Percentiles rank a stretch among this genome's conserved stretches.
These are phyloP conservation scores for Trichaptum fuscoviolaceum DNA, from an alignment of 768 basidiomycete genomes.

Conservation along the genomic window DNA sequence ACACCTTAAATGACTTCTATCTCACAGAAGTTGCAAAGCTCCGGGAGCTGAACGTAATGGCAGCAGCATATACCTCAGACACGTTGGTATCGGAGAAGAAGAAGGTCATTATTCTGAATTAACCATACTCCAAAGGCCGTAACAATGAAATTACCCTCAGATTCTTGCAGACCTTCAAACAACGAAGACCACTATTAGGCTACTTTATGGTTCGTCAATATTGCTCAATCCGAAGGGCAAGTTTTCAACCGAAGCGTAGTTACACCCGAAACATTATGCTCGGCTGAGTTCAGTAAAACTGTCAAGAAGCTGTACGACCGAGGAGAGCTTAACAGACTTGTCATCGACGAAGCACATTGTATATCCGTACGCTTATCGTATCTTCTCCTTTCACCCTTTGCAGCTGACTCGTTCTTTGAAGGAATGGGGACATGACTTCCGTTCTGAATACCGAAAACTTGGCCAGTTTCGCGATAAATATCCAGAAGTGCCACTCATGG, in stretches of 20 bases:
- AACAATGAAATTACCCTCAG: conserved; percentile 28
- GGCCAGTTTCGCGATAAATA: conserved; percentile 66
- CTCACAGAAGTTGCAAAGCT: conserved; percentile 59
- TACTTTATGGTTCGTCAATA: conserved; percentile 63
- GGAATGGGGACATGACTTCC: conserved; percentile 87
- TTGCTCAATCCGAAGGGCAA: background rate
- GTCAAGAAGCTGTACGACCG: conserved; percentile 49
- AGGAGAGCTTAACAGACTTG: conserved; percentile 61
- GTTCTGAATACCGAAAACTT: conserved; percentile 65
- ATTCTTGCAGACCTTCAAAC: conserved; percentile 57
- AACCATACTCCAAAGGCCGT: background rate
- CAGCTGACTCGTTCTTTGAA: conserved; percentile 20
- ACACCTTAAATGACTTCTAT: background rate
- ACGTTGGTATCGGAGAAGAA: conserved; percentile 47
- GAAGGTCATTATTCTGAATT: conserved; percentile 33
- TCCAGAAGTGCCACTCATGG: conserved; percentile 76
- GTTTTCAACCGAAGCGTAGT: conserved; percentile 31
- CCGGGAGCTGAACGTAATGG: conserved; percentile 47
- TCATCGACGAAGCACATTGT: conserved; percentile 85
- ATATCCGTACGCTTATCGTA: conserved; percentile 53
- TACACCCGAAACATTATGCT: conserved; percentile 71
- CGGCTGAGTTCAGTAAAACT: conserved; percentile 44
- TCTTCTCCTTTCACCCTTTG: background rate
- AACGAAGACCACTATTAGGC: conserved; percentile 48
- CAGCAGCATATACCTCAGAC: conserved; percentile 64